phyloP scores from a whole-genome alignment of 2,329 filamentous ascomycete genomes.

The Neoscytalidium dimidiatum region DNA sequence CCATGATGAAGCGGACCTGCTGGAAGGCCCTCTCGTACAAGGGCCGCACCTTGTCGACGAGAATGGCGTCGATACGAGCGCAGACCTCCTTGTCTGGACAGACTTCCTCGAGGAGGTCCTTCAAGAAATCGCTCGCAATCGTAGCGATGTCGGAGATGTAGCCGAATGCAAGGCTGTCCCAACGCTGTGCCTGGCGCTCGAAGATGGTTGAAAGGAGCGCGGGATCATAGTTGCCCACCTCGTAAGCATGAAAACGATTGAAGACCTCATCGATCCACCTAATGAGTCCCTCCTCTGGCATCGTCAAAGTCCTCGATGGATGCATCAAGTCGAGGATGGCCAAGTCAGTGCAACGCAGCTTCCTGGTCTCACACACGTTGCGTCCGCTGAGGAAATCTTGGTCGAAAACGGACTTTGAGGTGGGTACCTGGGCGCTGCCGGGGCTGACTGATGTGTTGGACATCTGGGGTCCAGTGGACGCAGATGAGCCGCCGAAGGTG shows the following conservation, averaged over 20 bases:
- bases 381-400: not conserved
- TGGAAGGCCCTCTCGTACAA: constrained; percentile 53
- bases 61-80: constrained; percentile 42
- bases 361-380: not conserved
- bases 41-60: constrained; percentile 49
- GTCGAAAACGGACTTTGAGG: too few relatives aligned
- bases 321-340: not conserved
- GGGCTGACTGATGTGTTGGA: too few relatives aligned
- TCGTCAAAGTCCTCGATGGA: not conserved
- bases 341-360: not conserved
- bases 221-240: constrained; percentile 53
- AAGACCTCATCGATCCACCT: constrained; percentile 49
- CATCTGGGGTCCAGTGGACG: too few relatives aligned
- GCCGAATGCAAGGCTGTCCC: constrained; percentile 49
- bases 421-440: not conserved
- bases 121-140: constrained; percentile 57
- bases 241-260: constrained; percentile 51
- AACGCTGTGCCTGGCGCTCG: constrained; percentile 57
- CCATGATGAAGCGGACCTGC: constrained; percentile 54
- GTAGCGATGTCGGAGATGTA: constrained; percentile 56
- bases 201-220: constrained; percentile 51
- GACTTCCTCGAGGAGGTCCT: constrained; percentile 41
- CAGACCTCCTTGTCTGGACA: constrained; percentile 50
- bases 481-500: too few relatives aligned
- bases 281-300: constrained; percentile 38